Conservation (phyloP, 1,139 yeast genomes). For the Eremothecium coryli region DNA sequence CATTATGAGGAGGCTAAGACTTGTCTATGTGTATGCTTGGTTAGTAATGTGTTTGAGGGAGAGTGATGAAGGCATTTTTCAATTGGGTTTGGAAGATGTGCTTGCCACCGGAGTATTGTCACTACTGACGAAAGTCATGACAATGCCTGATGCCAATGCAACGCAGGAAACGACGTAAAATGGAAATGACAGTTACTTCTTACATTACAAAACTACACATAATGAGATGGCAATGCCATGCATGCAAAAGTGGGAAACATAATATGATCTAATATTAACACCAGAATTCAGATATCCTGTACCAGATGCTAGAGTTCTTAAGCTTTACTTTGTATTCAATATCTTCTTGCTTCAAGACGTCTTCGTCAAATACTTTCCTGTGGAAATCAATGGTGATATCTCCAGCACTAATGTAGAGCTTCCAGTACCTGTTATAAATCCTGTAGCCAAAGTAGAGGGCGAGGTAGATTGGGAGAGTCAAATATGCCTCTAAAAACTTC, state of each 20-base stretch:
- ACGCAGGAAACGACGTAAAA: too few relatives aligned
- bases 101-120: too few relatives aligned
- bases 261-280: slow-evolving; percentile 12
- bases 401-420: slow-evolving; percentile 37
- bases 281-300: slow-evolving; percentile 18
- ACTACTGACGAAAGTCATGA: too few relatives aligned
- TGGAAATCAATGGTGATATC: slow-evolving; percentile 58
- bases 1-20: slow-evolving; percentile 7
- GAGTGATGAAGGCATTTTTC: too few relatives aligned
- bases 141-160: too few relatives aligned
- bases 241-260: too few relatives aligned
- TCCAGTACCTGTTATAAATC: slow-evolving; percentile 46
- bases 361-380: slow-evolving; percentile 61
- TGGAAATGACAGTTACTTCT: too few relatives aligned
- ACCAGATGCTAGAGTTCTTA: slow-evolving; percentile 16
- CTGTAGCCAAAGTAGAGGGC: slow-evolving; percentile 45
- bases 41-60: too few relatives aligned
- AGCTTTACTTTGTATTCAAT: slow-evolving; percentile 34
- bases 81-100: too few relatives aligned
- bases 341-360: slow-evolving; percentile 54
- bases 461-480: slow-evolving; percentile 51
- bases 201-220: too few relatives aligned
- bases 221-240: too few relatives aligned
- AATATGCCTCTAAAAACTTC: slow-evolving; percentile 47
- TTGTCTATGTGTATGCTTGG: too few relatives aligned